Evolutionary conservation across 805 yeast genomes (phyloP).

Genomic region (Myxozyma lipomycoides): DNA sequence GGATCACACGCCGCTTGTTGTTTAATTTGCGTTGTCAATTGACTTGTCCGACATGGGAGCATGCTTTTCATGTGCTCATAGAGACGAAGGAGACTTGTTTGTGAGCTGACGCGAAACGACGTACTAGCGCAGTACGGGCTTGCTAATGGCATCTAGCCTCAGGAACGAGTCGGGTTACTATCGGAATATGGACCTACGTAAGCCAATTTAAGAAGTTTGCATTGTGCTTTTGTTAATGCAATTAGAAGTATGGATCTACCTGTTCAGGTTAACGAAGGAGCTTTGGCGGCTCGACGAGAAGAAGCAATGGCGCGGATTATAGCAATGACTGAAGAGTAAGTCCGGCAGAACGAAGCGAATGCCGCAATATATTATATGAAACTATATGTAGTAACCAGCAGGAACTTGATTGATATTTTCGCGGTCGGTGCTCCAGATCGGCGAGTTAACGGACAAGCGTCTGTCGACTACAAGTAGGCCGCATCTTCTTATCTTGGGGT

Average conservation of each 20-base stretch:
- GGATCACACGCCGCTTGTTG: neutral
- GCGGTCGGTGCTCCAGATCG: constrained; percentile 27
- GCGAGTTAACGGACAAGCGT: constrained; percentile 12
- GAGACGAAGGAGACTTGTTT: constrained; percentile 22
- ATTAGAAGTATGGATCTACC: constrained; percentile 19
- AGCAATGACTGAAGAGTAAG: constrained; percentile 25
- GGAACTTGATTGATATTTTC: constrained; percentile 26
- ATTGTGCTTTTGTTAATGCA: neutral
- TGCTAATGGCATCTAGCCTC: constrained; percentile 12
- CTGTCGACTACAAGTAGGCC: constrained; percentile 19
- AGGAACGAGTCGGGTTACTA: constrained; percentile 21
- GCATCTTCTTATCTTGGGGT: neutral
- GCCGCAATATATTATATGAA: no score
- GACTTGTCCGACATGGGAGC: no score
- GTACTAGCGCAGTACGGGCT: neutral
- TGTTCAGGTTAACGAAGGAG: constrained; percentile 3
- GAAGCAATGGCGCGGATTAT: constrained; percentile 26
- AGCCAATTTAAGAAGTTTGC: no score
- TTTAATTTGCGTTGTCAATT: neutral
- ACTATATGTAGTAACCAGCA: no score
- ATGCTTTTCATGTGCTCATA: constrained; percentile 23
- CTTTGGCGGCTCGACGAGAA: constrained; percentile 10
- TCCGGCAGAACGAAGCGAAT: no score
- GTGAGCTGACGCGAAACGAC: neutral
- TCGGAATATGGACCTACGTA: constrained; percentile 27